These are phyloP conservation scores for Corynespora cassiicola DNA, from an alignment of 2,329 filamentous ascomycete species.

Conservation along the genomic window DNA sequence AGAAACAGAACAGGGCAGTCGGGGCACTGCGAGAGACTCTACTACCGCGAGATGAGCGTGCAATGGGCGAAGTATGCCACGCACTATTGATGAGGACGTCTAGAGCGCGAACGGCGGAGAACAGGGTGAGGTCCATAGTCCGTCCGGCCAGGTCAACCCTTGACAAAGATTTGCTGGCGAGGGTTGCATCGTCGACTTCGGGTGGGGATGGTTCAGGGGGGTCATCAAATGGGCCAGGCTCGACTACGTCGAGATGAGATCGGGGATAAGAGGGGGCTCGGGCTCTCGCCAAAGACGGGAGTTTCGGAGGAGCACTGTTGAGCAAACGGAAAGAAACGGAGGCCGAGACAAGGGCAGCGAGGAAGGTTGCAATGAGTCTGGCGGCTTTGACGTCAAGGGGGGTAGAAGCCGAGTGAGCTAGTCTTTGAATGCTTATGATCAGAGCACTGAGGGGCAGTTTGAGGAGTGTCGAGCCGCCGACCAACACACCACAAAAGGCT, in stretches of 20 bases:
- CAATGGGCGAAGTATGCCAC: slow-evolving; percentile 59
- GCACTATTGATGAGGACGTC: slow-evolving; percentile 65
- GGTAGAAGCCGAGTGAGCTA: slow-evolving; percentile 18
- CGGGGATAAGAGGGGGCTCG: slow-evolving; percentile 3
- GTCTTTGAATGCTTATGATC: slow-evolving; percentile 9
- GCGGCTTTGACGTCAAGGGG: slow-evolving; percentile 1
- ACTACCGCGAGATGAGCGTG: slow-evolving; percentile 4
- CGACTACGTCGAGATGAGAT: slow-evolving; percentile 16
- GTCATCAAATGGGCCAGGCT: slow-evolving; percentile 30
- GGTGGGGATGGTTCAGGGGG: slow-evolving; percentile 22
- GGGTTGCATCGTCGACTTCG: slow-evolving; percentile 12
- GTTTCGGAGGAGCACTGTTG: slow-evolving; percentile 46
- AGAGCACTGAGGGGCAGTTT: slow-evolving; percentile 37
- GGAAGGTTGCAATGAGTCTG: slow-evolving; percentile 43
- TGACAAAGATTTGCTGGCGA: slow-evolving; percentile 12
- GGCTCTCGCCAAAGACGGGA: slow-evolving; percentile 1
- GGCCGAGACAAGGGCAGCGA: slow-evolving; percentile 56
- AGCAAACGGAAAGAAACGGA: slow-evolving; percentile 57
- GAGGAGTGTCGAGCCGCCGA: slow-evolving; percentile 59
- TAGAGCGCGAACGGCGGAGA: slow-evolving; percentile 73
- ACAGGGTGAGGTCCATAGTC: slow-evolving; percentile 84
- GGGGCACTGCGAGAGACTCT: slow-evolving; percentile 60
- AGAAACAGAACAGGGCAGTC: slow-evolving; percentile 73
- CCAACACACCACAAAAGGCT: slow-evolving; percentile 58
- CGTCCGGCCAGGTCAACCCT: slow-evolving; percentile 64